Percentiles rank a stretch among this genome's conserved stretches.
phyloP scores from a whole-genome alignment of 192 early-diverging fungal species.

The Gamsiella multidivaricata region DNA sequence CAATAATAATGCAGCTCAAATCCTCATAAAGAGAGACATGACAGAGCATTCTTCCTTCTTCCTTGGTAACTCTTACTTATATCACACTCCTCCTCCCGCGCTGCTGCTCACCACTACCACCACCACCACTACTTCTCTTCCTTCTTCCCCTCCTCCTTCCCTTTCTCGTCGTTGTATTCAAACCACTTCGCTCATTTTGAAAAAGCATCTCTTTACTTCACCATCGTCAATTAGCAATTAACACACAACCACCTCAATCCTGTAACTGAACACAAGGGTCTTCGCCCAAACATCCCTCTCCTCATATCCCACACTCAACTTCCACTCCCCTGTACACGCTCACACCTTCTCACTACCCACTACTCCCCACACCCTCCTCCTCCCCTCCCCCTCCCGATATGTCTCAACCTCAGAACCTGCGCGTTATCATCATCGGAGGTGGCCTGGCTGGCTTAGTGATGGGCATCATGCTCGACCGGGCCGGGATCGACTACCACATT shows the following conservation, averaged over 20 bases:
- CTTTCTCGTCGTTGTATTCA: background rate
- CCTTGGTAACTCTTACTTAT: background rate
- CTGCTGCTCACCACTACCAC: background rate
- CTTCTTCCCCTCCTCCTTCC: background rate
- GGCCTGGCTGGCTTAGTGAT: constrained; percentile 36
- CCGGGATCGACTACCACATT: constrained; percentile 52
- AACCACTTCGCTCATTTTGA: too few relatives aligned
- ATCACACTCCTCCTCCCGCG: background rate
- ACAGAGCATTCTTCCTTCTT: background rate
- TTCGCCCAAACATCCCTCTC: too few relatives aligned
- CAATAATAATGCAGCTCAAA: too few relatives aligned
- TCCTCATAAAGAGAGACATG: too few relatives aligned
- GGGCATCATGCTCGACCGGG: constrained; percentile 48
- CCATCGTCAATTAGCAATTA: too few relatives aligned
- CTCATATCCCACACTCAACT: too few relatives aligned
- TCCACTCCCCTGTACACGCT: too few relatives aligned
- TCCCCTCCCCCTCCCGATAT: background rate
- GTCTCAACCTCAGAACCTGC: constrained; percentile 17
- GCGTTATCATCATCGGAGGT: constrained; percentile 40
- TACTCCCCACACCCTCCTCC: background rate
- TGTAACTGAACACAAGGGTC: too few relatives aligned
- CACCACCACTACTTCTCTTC: background rate
- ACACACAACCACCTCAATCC: too few relatives aligned
- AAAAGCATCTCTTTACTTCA: too few relatives aligned
- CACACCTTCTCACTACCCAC: too few relatives aligned